These are phyloP conservation scores for Phytopythium montanum DNA, from an alignment of 352 stramenopile genomes.

Conservation along the genomic window DNA sequence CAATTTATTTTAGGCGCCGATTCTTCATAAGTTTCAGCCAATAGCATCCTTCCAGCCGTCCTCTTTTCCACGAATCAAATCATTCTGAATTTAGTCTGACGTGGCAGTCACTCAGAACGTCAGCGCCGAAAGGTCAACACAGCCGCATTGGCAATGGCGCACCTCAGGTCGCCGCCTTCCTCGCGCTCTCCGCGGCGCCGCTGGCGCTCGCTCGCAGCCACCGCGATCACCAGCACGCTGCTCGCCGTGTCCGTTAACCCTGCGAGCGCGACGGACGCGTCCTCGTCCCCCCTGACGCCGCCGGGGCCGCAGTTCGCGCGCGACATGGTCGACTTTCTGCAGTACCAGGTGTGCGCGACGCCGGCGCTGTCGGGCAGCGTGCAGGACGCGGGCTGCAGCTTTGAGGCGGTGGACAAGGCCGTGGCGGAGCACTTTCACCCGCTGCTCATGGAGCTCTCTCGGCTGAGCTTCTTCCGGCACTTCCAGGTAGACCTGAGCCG, in stretches of 20 bases:
- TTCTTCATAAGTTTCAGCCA: background rate
- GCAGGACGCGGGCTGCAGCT: slow-evolving; percentile 81
- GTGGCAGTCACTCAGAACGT: background rate
- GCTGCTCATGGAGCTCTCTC: slow-evolving; percentile 70
- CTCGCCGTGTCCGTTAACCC: background rate
- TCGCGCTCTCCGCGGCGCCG: background rate
- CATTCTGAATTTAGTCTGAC: background rate
- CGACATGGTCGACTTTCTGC: slow-evolving; percentile 74
- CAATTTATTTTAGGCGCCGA: background rate
- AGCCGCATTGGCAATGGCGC: background rate
- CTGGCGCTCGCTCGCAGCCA: slow-evolving; percentile 1
- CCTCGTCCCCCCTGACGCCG: background rate
- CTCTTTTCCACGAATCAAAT: background rate
- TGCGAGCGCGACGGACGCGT: background rate
- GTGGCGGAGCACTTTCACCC: slow-evolving; percentile 81
- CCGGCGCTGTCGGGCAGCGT: slow-evolving; percentile 79
- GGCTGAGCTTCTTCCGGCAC: slow-evolving; percentile 91
- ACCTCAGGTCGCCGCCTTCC: background rate
- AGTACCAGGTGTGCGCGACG: slow-evolving; percentile 80
- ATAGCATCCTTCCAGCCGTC: background rate
- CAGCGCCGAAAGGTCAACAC: background rate
- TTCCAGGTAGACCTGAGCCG: slow-evolving; percentile 92
- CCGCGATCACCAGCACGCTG: background rate
- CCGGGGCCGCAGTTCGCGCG: slow-evolving; percentile 33
- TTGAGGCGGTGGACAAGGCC: slow-evolving; percentile 81